Base-by-base conservation (phyloP, 2,329 filamentous ascomycete species). In the Sarocladiaceae sp. region DNA sequence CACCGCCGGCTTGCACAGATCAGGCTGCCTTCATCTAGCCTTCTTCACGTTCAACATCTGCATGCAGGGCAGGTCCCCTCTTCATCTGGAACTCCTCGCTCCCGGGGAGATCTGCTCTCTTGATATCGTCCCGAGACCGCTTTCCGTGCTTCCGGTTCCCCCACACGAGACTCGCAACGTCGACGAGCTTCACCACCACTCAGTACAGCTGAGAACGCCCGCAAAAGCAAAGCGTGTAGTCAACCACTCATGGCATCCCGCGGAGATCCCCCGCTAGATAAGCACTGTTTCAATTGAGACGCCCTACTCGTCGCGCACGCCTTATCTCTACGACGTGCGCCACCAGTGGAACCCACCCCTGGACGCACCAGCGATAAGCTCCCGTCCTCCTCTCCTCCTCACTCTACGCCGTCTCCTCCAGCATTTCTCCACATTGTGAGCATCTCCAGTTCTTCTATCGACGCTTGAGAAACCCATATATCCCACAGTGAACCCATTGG, bases 301-400 rank as follows among this genome's bases (percentile, higher is more conserved):
- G 25, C 44, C 44, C n/a, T 33, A 20, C 26, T 48, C 44, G 44
- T 48, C 11, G 11, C 28, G 22, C 3, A 6, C 5, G 3, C 44
- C 44, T 48, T 48, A 48, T 48, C 44, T 48, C 26, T 48, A 18
- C 44, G n/a, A 20, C 44, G n/a, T 33, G 44, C 44, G 28, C 44
- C 44, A 48, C 44, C 28, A 33, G 44, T 48, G 44, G 44, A 33
- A 48, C 44, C 44, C 44, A 20, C 15, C 40, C 44, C 40, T 28
- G 31, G 44, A 17, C 26, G 33, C 15, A 6, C 8, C 44, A 29
- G 28, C 25, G 44, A 48, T 48, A 48, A 48, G 40, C 40, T 17
- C 17, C 22, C 25, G 13, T 7, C 11, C 8, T 5, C 18, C 23
- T 46, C n/a, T 40, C 17, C 37, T 15, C n/a, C 35, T 39, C 10